Conservation (phyloP, 495 filamentous ascomycete species). For the Hypoxylon perforatum region DNA sequence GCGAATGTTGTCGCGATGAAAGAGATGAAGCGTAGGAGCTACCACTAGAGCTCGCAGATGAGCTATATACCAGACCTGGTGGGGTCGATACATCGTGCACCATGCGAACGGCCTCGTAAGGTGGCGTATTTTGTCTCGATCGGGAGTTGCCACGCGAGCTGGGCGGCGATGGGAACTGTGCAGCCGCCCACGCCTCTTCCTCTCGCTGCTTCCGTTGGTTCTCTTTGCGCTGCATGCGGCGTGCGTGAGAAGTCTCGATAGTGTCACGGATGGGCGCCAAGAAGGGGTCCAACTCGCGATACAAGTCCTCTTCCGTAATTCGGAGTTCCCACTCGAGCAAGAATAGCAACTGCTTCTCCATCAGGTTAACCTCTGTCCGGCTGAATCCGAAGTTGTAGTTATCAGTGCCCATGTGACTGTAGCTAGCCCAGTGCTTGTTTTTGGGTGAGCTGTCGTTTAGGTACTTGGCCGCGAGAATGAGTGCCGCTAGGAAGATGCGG, state of each 20-base stretch:
- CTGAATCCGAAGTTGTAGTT: constrained; percentile 90
- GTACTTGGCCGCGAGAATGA: constrained; percentile 96
- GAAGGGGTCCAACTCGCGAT: constrained; percentile 88
- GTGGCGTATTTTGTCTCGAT: constrained; percentile 41
- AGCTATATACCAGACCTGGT: constrained; percentile 54
- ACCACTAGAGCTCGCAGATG: constrained; percentile 52
- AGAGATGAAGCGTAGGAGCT: constrained; percentile 50
- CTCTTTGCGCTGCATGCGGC: constrained; percentile 60
- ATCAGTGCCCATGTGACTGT: constrained; percentile 75
- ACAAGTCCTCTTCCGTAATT: constrained; percentile 85
- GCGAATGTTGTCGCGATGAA: constrained; percentile 48
- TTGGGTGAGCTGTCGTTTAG: constrained; percentile 98
- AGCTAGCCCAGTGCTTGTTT: constrained; percentile 99
- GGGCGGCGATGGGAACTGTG: constrained; percentile 52
- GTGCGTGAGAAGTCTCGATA: constrained; percentile 50
- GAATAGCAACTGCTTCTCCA: constrained; percentile 97
- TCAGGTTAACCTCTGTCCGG: constrained; percentile 93
- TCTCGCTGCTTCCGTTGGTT: constrained; percentile 47
- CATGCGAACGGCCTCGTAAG: constrained; percentile 41
- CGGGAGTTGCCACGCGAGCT: constrained; percentile 53
- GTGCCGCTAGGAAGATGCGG: constrained; percentile 92
- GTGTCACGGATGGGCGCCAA: constrained; percentile 79
- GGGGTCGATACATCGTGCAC: constrained; percentile 50
- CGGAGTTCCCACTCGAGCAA: constrained; percentile 93
- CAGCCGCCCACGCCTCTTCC: constrained; percentile 41